These are phyloP conservation scores for Neonectria punicea DNA, from an alignment of 2,329 filamentous ascomycete species.

Conservation along the genomic window DNA sequence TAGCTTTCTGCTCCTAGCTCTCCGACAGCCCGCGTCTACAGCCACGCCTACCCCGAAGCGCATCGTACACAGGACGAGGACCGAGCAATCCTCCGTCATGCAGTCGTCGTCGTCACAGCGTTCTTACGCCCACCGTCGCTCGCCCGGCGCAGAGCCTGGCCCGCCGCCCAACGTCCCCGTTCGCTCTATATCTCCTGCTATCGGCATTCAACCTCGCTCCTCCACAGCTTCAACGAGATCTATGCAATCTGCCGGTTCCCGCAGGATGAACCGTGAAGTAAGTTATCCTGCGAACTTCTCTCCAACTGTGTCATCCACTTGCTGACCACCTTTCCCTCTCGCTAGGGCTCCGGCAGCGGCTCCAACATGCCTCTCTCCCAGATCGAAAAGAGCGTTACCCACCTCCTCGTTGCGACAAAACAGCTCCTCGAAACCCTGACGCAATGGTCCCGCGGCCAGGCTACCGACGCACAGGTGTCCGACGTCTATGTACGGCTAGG, in stretches of 20 bases:
- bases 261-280: slow-evolving; percentile 49
- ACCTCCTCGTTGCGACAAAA: slow-evolving; percentile 96
- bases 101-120: slow-evolving; percentile 57
- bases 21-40: neutral
- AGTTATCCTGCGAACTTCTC: slow-evolving; percentile 34
- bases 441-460: slow-evolving; percentile 93
- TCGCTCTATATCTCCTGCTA: slow-evolving; percentile 70
- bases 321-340: slow-evolving; percentile 40
- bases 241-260: slow-evolving; percentile 50
- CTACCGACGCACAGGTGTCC: slow-evolving; percentile 93
- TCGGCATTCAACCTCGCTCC: slow-evolving; percentile 68
- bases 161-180: slow-evolving; percentile 65
- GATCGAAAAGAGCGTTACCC: slow-evolving; percentile 98
- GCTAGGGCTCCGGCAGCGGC: slow-evolving; percentile 64
- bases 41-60: slow-evolving; percentile 15
- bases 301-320: slow-evolving; percentile 30
- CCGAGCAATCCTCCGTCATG: slow-evolving; percentile 27
- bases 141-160: slow-evolving; percentile 70
- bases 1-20: slow-evolving; percentile 12
- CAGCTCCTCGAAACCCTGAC: slow-evolving; percentile 97
- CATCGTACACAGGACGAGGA: slow-evolving; percentile 10
- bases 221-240: slow-evolving; percentile 77
- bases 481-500: slow-evolving; percentile 97
- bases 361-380: slow-evolving; percentile 85
- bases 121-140: slow-evolving; percentile 66